Evolutionary conservation across 1,284 basidiomycete species (phyloP), one percentile per base, ranked within the genome.

Genomic region (Papiliotrema nemorosa): DNA sequence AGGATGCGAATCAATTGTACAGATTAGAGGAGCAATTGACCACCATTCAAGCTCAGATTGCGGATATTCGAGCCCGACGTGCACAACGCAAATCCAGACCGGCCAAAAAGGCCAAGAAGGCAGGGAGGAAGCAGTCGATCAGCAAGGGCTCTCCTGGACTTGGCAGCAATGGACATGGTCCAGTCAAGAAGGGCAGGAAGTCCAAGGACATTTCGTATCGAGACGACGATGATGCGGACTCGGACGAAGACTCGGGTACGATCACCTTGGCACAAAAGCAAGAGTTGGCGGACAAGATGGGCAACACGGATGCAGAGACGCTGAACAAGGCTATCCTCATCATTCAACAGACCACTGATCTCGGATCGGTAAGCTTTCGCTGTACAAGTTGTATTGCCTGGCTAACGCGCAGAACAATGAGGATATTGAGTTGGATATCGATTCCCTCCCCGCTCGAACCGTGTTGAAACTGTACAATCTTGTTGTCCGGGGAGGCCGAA

Each of bases 351-450:
- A 85, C 89, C 45, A 85, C 90, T 44, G 84, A 89, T 27, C 86
- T 96, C 55, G 83, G 88, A 64, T 86, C 89, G 66, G 90, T 94
- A 69, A 77, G 90, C 83, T 18, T 34, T 36, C n/a, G n/a, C n/a
- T n/a, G n/a, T n/a, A n/a, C n/a, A 29, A 13, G 29, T 14, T 31
- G 25, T 16, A 34, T 20, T 16, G 39, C 21, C 44, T 26, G 21
- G 27, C 5, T 25, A 22, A 20, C 26, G 27, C 25, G 13, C 36
- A 27, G 16, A 31, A 25, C 26, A 44, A 35, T 45, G 18, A 96
- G 72, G 92, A 97, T 78, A 96, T 97, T 64, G 92, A 97, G 75
- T 82, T 97, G 40, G 93, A 97, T 75, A 96, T 97, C 62, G 92
- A 97, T 68, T 79, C 84, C 41, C 79, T 97, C 33, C 90, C 92